These are phyloP conservation scores for Apiospora kogelbergensis DNA, from an alignment of 2,329 filamentous ascomycete genomes.

Conservation along the genomic window DNA sequence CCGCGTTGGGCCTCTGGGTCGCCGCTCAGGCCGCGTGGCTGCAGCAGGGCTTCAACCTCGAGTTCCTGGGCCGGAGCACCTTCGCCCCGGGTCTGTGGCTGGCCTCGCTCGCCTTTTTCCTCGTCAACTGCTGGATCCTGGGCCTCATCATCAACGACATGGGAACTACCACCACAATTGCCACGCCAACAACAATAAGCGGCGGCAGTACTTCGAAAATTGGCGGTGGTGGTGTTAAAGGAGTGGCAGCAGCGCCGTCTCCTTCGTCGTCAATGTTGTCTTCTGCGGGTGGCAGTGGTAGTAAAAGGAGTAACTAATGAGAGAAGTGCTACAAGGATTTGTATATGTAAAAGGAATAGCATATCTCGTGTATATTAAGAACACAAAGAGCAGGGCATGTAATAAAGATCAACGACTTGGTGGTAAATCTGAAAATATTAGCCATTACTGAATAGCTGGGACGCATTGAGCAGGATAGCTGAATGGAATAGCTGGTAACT, in stretches of 20 bases:
- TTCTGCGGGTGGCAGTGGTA: not conserved
- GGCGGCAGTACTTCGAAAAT: not conserved
- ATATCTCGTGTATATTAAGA: not conserved
- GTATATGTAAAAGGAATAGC: not conserved
- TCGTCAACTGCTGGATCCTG: slow-evolving; percentile 84
- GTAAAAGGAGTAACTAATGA: not conserved
- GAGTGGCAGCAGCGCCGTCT: not conserved
- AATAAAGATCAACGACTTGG: not conserved
- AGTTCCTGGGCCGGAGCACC: slow-evolving; percentile 78
- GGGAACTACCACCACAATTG: slow-evolving; percentile 8
- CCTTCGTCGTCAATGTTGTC: too few relatives aligned
- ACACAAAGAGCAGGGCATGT: not conserved
- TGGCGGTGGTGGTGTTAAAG: too few relatives aligned
- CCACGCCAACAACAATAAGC: not conserved
- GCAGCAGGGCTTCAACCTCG: slow-evolving; percentile 72
- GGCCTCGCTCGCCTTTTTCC: slow-evolving; percentile 76
- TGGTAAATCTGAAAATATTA: not conserved
- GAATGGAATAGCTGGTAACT: too few relatives aligned
- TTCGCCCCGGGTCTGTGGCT: slow-evolving; percentile 85
- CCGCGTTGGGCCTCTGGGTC: slow-evolving; percentile 72
- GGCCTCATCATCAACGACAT: slow-evolving; percentile 75
- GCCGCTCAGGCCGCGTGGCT: slow-evolving; percentile 73
- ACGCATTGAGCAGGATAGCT: too few relatives aligned
- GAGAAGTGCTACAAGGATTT: too few relatives aligned
- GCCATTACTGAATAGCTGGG: not conserved